Base-by-base conservation (phyloP, 164 flowering plant genomes). In the Aristolochia fimbriata region DNA sequence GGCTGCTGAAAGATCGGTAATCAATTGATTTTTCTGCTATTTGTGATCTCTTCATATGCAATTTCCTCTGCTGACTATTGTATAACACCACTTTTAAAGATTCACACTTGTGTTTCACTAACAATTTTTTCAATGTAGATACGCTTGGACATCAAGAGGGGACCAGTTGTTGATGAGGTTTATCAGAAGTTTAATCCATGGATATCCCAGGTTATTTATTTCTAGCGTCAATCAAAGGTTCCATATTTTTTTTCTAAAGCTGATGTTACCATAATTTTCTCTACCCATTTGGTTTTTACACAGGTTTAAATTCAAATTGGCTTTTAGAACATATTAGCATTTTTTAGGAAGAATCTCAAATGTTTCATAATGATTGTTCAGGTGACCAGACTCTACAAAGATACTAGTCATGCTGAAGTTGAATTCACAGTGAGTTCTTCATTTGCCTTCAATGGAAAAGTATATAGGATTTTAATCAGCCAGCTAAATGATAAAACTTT, bases 391-490 rank as follows among this genome's bases (percentile, higher is more conserved):
- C 78, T 88, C 60, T 86, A 86, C 82, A 88, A 66, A 67, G 83
- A 82, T 72, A 86, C 83, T 74, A 87, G 86, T 20, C 87, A 88
- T 65, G 88, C 90, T 52, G 97, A 91, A 70, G 66, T 91, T 65
- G 97, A 91, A 68, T 91, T 68, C 68, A 88, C 92, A 6, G 97
- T 91, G 62, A 84, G 89, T 73, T 20, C 25, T 43, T 47, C 62
- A 54, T 58, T 52, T 51, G 16, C 33, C 6, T 67, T 47, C 45
- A 43, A 47, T 17, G 20, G 16, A 0, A 49, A 4, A 17, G n/a
- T 1, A 49, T 4, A 49, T 5, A 17, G 6, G 10, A 17, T 15
- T 37, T 37, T 1, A 37, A 37, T 37, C 43, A 6, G 10, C 43
- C 43, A 37, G 10, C 43, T 37, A 37, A 3, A 7, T 37, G 9